Conservation (phyloP, 2,329 filamentous ascomycete genomes). For the Aspergillus amoenus region DNA sequence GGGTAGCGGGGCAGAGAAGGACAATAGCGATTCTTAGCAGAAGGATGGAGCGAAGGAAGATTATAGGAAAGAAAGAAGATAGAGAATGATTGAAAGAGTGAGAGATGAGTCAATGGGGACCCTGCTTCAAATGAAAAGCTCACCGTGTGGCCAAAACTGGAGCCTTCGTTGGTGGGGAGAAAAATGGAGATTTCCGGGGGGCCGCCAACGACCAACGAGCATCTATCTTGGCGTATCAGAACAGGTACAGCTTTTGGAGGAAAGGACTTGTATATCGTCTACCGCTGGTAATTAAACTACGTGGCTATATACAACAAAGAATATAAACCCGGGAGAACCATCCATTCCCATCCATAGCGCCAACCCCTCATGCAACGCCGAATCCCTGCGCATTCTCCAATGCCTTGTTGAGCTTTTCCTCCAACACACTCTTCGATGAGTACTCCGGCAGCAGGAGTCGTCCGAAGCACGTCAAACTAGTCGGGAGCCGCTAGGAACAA, state of each 20-base stretch:
- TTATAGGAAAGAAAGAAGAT: slow-evolving; percentile 3
- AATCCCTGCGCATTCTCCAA: slow-evolving; percentile 87
- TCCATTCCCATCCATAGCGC: not conserved
- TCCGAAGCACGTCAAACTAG: slow-evolving; percentile 90
- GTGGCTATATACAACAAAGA: slow-evolving; percentile 6
- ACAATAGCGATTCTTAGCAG: not conserved
- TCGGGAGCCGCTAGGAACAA: slow-evolving; percentile 61
- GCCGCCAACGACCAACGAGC: not conserved
- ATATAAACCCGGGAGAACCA: not conserved
- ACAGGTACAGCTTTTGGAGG: not conserved
- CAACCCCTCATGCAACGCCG: slow-evolving; percentile 64
- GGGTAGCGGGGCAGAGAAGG: slow-evolving; percentile 22
- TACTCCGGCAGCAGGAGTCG: slow-evolving; percentile 86
- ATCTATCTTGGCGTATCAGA: not conserved
- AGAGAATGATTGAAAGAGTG: not conserved
- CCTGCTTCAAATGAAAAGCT: not conserved
- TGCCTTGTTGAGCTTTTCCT: slow-evolving; percentile 76
- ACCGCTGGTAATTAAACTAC: not conserved
- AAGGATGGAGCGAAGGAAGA: not conserved
- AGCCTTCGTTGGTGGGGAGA: slow-evolving; percentile 13
- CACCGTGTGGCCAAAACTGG: slow-evolving; percentile 16
- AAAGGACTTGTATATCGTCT: not conserved
- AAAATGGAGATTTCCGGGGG: slow-evolving; percentile 3
- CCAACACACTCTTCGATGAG: slow-evolving; percentile 65
- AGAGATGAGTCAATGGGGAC: slow-evolving; percentile 12